Base-by-base conservation (phyloP, 768 basidiomycete genomes). In the Pisolithus orientalis region DNA sequence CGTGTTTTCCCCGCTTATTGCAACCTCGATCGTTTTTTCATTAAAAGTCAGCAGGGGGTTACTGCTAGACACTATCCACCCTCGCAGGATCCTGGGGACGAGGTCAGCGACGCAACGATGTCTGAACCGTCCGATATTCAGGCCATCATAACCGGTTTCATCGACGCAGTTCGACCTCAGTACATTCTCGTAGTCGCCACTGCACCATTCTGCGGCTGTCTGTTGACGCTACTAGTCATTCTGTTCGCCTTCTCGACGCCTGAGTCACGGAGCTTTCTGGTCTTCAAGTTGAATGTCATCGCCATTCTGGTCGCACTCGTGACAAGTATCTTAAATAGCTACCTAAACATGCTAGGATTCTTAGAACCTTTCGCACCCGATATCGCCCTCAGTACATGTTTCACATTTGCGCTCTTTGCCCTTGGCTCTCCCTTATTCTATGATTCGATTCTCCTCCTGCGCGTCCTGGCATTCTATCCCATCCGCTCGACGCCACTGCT, bases 371-470 rank as follows among this genome's bases (percentile, higher is more conserved):
- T 45, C 6, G 9, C 27, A 4, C 28, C 44, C 4, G 34, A 45
- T 1, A 14, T 28, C 44, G 7, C 29, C 16, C 5, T 45, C 29
- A 45, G 44, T 28, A 31, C 31, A 45, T 31, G 44, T n/a, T 45
- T 45, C 44, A 45, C 44, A 1, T 45, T 45, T 5, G 44, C 44
- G n/a, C n/a, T 45, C 27, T 45, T 45, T 45, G 13, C 44, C 3
- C 27, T 45, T 7, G 10, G 27, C 14, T 45, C 44, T 29, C 44
- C 44, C 13, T 17, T 45, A 16, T 45, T 45, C 14, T 45, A 45
- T 31, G 73, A 75, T 53, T 65, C 62, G 11, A 67, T 75, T 38
- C 67, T 75, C 8, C 39, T 72, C n/a, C 58, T 73, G 47, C 65
- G 73, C 0, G 62, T 75, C 10, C 50, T 65, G 27, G 67, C 69